Evolutionary conservation across 2,329 filamentous ascomycete species (phyloP).

Genomic region (Botryotinia globosa): DNA sequence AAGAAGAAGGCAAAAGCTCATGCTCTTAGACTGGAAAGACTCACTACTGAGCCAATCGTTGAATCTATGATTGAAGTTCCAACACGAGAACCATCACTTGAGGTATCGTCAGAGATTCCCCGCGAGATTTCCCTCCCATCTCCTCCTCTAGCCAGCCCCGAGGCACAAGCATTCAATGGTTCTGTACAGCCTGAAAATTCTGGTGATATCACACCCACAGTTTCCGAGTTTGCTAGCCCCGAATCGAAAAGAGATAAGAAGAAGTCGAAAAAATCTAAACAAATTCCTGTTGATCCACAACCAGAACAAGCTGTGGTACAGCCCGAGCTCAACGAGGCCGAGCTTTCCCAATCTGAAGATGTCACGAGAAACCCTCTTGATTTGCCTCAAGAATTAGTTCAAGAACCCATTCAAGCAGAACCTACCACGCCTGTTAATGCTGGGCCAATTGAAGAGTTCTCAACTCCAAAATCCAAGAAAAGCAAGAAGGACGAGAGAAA

Average conservation of each 20-base stretch:
- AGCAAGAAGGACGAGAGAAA: conserved; percentile 30
- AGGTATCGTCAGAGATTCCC: background rate
- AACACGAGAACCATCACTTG: background rate
- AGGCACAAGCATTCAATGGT: background rate
- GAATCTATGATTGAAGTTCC: background rate
- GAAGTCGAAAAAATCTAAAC: background rate
- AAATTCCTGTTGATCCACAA: background rate
- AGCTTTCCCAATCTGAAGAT: background rate
- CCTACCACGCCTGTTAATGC: conserved; percentile 6
- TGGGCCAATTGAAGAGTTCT: conserved; percentile 8
- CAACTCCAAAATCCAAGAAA: conserved; percentile 25
- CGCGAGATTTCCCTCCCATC: background rate
- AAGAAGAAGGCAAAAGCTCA: background rate
- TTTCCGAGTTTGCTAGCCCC: background rate
- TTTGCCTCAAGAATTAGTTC: background rate
- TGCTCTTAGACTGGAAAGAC: background rate
- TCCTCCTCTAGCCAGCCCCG: background rate
- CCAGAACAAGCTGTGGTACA: conserved; percentile 5
- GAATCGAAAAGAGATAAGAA: background rate
- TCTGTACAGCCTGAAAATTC: background rate
- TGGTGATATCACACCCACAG: background rate
- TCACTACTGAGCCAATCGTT: background rate
- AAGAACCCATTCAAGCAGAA: conserved; percentile 16
- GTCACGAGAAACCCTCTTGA: background rate
- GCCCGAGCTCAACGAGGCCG: background rate